These are phyloP conservation scores for Chlorella sp. DNA, from an alignment of 139 green algal species.

Conservation along the genomic window DNA sequence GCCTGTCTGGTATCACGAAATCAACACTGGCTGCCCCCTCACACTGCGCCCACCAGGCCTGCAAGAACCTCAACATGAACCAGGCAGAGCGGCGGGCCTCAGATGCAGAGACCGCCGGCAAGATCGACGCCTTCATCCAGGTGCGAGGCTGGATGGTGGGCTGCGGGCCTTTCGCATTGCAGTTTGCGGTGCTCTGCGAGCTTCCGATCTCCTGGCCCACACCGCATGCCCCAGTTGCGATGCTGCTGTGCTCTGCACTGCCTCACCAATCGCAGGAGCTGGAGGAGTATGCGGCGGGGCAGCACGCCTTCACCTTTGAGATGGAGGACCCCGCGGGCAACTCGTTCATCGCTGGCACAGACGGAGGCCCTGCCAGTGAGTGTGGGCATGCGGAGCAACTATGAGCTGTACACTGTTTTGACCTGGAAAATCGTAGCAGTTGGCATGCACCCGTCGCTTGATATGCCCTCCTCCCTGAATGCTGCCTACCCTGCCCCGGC, in stretches of 20 bases:
- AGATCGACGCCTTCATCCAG: slow-evolving; percentile 30
- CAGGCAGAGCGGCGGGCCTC: slow-evolving; percentile 15
- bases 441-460: background rate
- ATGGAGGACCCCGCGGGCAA: slow-evolving; percentile 72
- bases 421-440: no score
- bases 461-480: background rate
- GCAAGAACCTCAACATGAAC: slow-evolving; percentile 38
- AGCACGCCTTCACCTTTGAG: slow-evolving; percentile 61
- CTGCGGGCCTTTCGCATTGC: no score
- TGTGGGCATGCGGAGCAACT: background rate
- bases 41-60: background rate
- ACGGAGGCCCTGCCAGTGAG: slow-evolving; percentile 21
- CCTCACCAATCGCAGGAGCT: slow-evolving; percentile 38
- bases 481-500: no score
- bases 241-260: background rate
- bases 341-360: slow-evolving; percentile 14
- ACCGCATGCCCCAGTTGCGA: no score
- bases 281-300: slow-evolving; percentile 50
- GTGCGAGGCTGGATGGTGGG: background rate
- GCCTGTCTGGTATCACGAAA: no score
- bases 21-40: no score
- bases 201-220: no score
- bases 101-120: slow-evolving; percentile 14
- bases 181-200: no score
- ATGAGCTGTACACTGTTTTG: background rate